Evolutionary conservation across 2,329 filamentous ascomycete species (phyloP).

Genomic region (Diaporthe ilicicola): DNA sequence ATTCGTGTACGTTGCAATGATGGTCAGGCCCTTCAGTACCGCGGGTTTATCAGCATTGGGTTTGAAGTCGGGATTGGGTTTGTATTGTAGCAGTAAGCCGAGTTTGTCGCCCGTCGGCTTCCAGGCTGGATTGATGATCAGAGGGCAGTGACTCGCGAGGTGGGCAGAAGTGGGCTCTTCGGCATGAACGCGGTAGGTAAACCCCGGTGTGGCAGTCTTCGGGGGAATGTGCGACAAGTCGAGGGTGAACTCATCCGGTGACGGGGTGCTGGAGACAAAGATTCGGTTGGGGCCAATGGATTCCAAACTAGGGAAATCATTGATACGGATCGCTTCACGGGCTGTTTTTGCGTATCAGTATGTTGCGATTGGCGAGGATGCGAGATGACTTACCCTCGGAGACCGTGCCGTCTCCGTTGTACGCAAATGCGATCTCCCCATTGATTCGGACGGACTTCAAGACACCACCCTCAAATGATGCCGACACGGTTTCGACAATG

Average conservation of each 20-base stretch:
- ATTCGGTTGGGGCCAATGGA: constrained; percentile 93
- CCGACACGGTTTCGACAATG: constrained; percentile 90
- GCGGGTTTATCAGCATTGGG: constrained; percentile 49
- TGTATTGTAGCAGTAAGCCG: constrained; percentile 86
- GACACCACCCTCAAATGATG: constrained; percentile 78
- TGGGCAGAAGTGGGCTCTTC: constrained; percentile 56
- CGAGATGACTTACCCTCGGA: constrained; percentile 57
- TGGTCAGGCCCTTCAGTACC: constrained; percentile 74
- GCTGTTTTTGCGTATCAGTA: constrained; percentile 44
- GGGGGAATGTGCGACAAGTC: constrained; percentile 72
- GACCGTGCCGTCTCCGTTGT: constrained; percentile 67
- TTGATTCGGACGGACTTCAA: constrained; percentile 78
- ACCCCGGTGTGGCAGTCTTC: constrained; percentile 78
- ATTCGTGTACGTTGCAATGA: constrained; percentile 77
- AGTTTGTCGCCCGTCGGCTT: constrained; percentile 85
- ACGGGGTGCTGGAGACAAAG: constrained; percentile 76
- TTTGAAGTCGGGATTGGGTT: constrained; percentile 75
- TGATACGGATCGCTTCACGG: constrained; percentile 78
- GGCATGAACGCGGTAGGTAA: constrained; percentile 89
- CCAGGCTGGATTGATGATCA: constrained; percentile 80
- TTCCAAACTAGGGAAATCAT: constrained; percentile 88
- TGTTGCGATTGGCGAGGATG: constrained; percentile 34
- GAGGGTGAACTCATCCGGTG: constrained; percentile 81
- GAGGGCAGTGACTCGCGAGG: constrained; percentile 69
- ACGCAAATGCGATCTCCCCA: constrained; percentile 89